Percentiles rank a stretch among this genome's conserved stretches.
Evolutionary conservation across 2,329 filamentous ascomycete species (phyloP).

Genomic region (Exophiala alcalophila): DNA sequence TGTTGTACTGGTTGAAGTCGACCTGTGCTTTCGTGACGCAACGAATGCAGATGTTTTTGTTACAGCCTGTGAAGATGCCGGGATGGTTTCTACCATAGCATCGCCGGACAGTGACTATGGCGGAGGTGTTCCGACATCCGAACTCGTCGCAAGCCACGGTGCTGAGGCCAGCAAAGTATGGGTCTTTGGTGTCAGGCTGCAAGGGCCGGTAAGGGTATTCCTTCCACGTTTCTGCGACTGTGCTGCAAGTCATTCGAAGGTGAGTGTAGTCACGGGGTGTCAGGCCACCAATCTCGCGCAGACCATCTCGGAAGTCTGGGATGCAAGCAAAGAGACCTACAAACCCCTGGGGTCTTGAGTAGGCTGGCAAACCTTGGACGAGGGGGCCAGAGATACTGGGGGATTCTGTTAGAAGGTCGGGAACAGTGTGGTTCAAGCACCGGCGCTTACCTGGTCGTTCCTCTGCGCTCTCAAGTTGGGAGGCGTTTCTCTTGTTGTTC

Average conservation of each 20-base stretch:
- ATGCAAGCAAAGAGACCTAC: constrained; percentile 7
- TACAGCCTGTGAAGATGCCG: constrained; percentile 11
- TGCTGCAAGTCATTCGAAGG: constrained; percentile 13
- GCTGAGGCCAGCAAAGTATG: constrained; percentile 12
- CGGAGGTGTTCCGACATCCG: constrained; percentile 5
- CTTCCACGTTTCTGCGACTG: constrained; percentile 11
- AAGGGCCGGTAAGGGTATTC: constrained; percentile 8
- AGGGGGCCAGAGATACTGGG: not conserved
- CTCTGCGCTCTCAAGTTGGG: not conserved
- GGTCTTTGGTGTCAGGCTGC: constrained; percentile 7
- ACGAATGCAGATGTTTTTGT: constrained; percentile 10
- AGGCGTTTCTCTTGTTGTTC: not conserved
- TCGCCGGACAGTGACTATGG: constrained; percentile 3
- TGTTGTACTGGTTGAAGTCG: not conserved
- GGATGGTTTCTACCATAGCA: constrained; percentile 6
- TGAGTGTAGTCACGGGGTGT: constrained; percentile 7
- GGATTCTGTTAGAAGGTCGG: not conserved
- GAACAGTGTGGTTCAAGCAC: not conserved
- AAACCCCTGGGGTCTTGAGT: constrained; percentile 5
- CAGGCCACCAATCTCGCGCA: constrained; percentile 9
- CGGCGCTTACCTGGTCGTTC: constrained; percentile 11
- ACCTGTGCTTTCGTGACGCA: constrained; percentile 10
- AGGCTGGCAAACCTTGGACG: not conserved
- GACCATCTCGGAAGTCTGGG: constrained; percentile 8
- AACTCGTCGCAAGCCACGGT: constrained; percentile 6